Conservation (phyloP, 1,139 yeast species). For the Protomyces gravidus region DNA sequence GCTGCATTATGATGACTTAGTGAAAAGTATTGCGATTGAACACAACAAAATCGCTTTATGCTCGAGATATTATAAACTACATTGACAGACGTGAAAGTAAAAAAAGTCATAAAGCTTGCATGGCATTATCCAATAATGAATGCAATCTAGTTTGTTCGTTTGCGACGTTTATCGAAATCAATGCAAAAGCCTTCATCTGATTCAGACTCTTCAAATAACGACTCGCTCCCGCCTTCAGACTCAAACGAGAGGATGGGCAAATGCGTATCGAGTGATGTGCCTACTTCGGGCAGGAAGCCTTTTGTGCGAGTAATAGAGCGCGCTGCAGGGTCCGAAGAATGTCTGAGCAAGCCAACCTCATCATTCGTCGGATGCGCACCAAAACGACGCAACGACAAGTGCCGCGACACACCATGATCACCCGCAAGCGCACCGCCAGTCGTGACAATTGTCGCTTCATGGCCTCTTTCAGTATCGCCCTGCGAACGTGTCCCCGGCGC, state of each 20-base stretch:
- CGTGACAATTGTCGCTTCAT: background rate
- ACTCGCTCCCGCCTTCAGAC: conserved; percentile 3
- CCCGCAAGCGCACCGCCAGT: background rate
- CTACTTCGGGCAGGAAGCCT: conserved; percentile 8
- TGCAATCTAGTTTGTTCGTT: too few species aligned
- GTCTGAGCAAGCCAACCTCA: conserved; percentile 1
- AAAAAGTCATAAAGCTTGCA: too few species aligned
- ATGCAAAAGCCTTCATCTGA: conserved; percentile 18
- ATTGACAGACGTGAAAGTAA: too few species aligned
- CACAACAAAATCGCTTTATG: too few species aligned
- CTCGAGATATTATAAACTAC: too few species aligned
- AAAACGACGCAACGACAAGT: background rate
- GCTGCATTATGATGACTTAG: too few species aligned
- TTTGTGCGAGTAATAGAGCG: conserved; percentile 7
- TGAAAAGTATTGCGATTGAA: too few species aligned
- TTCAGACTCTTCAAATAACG: background rate
- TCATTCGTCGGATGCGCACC: background rate
- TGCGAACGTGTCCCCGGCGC: background rate
- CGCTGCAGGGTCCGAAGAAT: conserved; percentile 1
- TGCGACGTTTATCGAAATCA: conserved; percentile 21
- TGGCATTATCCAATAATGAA: too few species aligned
- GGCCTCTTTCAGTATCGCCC: background rate
- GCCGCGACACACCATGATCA: background rate
- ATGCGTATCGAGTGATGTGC: background rate
- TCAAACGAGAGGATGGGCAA: conserved; percentile 5